Evolutionary conservation across 768 basidiomycete genomes (phyloP).

Genomic region (Phylloporus sp.): DNA sequence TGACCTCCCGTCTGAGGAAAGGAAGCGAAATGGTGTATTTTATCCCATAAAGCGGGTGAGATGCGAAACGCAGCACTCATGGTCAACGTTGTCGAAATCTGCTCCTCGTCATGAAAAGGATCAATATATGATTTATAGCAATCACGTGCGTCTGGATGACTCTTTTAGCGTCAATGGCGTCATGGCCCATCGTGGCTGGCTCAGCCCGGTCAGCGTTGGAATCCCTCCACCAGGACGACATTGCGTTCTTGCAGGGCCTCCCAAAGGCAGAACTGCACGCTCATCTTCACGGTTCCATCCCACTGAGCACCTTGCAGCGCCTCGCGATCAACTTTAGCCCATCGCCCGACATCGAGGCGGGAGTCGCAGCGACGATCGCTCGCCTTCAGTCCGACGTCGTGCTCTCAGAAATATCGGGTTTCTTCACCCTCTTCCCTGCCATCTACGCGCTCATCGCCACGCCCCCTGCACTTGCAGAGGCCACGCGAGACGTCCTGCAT

Average conservation of each 20-base stretch:
- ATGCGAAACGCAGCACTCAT: conserved; percentile 61
- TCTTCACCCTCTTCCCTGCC: conserved; percentile 70
- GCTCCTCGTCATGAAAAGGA: too few species aligned
- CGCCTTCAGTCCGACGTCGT: conserved; percentile 35
- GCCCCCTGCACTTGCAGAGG: conserved; percentile 46
- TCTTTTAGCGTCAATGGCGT: too few species aligned
- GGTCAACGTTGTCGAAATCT: too few species aligned
- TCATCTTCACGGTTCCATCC: conserved; percentile 82
- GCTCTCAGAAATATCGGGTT: conserved; percentile 59
- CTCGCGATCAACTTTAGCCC: conserved; percentile 45
- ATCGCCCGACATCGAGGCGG: conserved; percentile 24
- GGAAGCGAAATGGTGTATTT: conserved; percentile 84
- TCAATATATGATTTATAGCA: not conserved
- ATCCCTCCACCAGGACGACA: conserved; percentile 46
- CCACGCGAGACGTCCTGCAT: conserved; percentile 59
- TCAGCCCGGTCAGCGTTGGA: conserved; percentile 46
- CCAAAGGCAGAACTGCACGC: conserved; percentile 87
- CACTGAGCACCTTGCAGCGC: conserved; percentile 54
- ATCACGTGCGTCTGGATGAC: conserved; percentile 11
- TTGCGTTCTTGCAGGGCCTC: conserved; percentile 54
- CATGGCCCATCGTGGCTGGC: conserved; percentile 19
- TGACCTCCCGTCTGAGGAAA: conserved; percentile 90
- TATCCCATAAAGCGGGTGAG: conserved; percentile 76
- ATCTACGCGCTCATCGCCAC: conserved; percentile 76
- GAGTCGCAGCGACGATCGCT: conserved; percentile 43